A percentile compares a stretch with the other conserved stretches of the same genome.
Conservation (phyloP, 768 basidiomycete species). For the Termitomyces sp. region DNA sequence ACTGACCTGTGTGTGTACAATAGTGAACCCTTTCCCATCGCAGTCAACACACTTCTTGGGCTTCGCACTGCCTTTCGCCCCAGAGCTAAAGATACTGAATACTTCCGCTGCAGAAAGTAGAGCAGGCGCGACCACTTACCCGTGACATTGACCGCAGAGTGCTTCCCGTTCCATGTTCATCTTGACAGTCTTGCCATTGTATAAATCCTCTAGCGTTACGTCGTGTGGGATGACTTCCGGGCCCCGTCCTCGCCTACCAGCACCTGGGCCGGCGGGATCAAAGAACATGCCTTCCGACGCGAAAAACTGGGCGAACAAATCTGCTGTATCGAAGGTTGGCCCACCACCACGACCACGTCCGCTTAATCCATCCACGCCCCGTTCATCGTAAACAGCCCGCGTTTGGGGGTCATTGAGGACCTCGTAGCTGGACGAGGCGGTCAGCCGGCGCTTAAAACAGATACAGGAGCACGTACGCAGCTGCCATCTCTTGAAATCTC, state of each 20-base stretch:
- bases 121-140: constrained; percentile 40
- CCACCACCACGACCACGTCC: constrained; percentile 41
- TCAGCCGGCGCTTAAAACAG: neutral
- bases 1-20: constrained; percentile 51
- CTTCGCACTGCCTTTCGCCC: constrained; percentile 81
- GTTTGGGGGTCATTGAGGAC: constrained; percentile 68
- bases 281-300: constrained; percentile 52
- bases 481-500: constrained; percentile 86
- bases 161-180: constrained; percentile 88
- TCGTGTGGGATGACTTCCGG: constrained; percentile 77
- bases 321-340: constrained; percentile 54
- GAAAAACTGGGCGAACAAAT: constrained; percentile 78
- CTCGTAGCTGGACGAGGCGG: constrained; percentile 59
- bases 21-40: constrained; percentile 79
- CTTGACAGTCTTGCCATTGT: constrained; percentile 85
- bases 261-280: constrained; percentile 54
- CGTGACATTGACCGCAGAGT: constrained; percentile 76
- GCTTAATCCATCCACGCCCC: constrained; percentile 67
- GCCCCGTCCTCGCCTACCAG: constrained; percentile 48
- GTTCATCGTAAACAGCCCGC: constrained; percentile 68
- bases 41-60: constrained; percentile 79
- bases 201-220: constrained; percentile 89
- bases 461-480: constrained; percentile 58
- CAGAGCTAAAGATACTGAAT: constrained; percentile 47
- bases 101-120: neutral